These are phyloP conservation scores for Papiliotrema terrestris DNA, from an alignment of 1,284 basidiomycete species.

Conservation along the genomic window DNA sequence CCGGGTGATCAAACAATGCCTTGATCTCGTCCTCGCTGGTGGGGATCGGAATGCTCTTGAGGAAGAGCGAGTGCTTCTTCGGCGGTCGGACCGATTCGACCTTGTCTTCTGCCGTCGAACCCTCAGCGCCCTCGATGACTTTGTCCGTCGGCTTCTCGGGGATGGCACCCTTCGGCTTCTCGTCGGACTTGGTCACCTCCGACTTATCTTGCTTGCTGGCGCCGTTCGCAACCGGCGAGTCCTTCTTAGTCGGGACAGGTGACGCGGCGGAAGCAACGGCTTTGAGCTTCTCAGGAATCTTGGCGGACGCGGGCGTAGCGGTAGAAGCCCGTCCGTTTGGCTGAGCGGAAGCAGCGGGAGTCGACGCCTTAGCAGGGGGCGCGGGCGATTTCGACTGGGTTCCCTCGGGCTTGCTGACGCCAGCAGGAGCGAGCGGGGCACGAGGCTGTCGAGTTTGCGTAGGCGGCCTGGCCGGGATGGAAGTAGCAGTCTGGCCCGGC, in stretches of 20 bases:
- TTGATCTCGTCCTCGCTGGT: slow-evolving; percentile 66
- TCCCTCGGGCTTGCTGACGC: background rate
- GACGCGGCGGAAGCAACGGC: slow-evolving; percentile 6
- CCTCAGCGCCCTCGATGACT: slow-evolving; percentile 59
- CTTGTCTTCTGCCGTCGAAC: slow-evolving; percentile 19
- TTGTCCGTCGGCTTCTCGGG: slow-evolving; percentile 28
- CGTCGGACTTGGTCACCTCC: background rate
- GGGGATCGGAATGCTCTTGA: slow-evolving; percentile 60
- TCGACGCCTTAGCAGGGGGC: background rate
- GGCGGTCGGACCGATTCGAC: slow-evolving; percentile 54
- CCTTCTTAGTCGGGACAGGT: background rate
- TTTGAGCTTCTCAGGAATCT: slow-evolving; percentile 8
- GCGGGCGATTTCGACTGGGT: background rate
- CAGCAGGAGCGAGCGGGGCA: background rate
- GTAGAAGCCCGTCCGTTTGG: background rate
- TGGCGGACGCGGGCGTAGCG: background rate
- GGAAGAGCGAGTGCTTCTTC: slow-evolving; percentile 79
- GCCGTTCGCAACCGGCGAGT: background rate
- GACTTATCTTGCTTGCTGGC: background rate
- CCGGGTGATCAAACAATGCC: slow-evolving; percentile 60
- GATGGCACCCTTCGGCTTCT: slow-evolving; percentile 10
- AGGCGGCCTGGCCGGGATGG: background rate
- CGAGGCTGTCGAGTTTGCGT: slow-evolving; percentile 1
- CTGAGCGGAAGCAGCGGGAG: background rate
- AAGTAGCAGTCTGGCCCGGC: background rate